Percentiles rank a stretch among this genome's conserved stretches.
phyloP scores from a whole-genome alignment of 352 stramenopile species.

The Globisporangium carolinianum region DNA sequence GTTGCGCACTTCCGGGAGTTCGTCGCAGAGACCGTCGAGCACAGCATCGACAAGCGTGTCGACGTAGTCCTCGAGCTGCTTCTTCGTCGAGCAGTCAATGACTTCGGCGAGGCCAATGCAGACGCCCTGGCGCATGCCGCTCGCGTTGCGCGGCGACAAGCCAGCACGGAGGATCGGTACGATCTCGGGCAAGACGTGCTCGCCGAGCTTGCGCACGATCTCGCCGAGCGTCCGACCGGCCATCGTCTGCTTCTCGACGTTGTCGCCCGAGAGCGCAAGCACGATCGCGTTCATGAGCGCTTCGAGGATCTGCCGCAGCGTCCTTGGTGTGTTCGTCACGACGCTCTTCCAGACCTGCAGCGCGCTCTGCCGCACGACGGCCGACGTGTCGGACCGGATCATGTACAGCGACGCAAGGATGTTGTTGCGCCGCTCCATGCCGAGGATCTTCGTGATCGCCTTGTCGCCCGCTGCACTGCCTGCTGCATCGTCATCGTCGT shows the following conservation, averaged over 20 bases:
- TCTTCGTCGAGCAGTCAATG: slow-evolving; percentile 95
- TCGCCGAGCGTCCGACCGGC: slow-evolving; percentile 94
- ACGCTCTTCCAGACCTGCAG: slow-evolving; percentile 99
- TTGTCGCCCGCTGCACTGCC: slow-evolving; percentile 78
- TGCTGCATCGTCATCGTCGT: slow-evolving; percentile 82
- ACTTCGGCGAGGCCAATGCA: slow-evolving; percentile 98
- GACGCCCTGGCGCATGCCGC: slow-evolving; percentile 88
- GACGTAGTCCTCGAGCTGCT: slow-evolving; percentile 95
- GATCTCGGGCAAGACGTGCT: slow-evolving; percentile 97
- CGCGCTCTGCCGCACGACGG: slow-evolving; percentile 94
- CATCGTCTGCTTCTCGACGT: slow-evolving; percentile 87
- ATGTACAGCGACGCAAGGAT: slow-evolving; percentile 98
- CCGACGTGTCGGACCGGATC: slow-evolving; percentile 94
- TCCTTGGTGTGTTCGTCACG: slow-evolving; percentile 96
- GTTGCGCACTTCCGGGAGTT: slow-evolving; percentile 78
- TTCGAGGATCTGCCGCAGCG: slow-evolving; percentile 96
- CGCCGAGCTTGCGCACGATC: slow-evolving; percentile 98
- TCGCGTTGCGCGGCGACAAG: slow-evolving; percentile 65
- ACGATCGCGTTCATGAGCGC: slow-evolving; percentile 96
- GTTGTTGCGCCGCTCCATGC: slow-evolving; percentile 90
- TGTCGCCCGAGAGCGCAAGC: slow-evolving; percentile 87
- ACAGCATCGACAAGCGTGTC: slow-evolving; percentile 95
- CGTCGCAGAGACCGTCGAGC: slow-evolving; percentile 97
- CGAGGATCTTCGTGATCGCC: slow-evolving; percentile 89
- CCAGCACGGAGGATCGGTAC: slow-evolving; percentile 96